phyloP scores from a whole-genome alignment of 441 rosid genomes.

The Erodium moschatum region DNA sequence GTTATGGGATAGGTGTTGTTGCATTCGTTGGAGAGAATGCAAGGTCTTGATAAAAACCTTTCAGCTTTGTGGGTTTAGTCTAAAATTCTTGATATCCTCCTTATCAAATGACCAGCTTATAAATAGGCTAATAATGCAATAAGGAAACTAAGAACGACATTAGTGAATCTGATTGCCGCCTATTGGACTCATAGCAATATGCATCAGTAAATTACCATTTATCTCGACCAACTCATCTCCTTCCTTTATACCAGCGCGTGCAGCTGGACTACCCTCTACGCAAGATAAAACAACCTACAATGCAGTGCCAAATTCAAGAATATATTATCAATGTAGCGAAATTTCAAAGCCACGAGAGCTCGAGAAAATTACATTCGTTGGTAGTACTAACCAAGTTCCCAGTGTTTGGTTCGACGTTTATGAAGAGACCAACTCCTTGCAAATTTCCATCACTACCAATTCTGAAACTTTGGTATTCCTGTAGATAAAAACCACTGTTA shows the following conservation, averaged over 20 bases:
- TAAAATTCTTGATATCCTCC: no score
- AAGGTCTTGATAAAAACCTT: no score
- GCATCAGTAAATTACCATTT: conserved; percentile 44
- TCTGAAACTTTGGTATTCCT: conserved; percentile 86
- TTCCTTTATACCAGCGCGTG: conserved; percentile 70
- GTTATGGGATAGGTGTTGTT: no score
- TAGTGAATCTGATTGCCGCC: no score
- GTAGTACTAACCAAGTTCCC: conserved; percentile 69
- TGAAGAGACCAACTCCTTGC: conserved; percentile 84
- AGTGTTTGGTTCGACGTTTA: conserved; percentile 57
- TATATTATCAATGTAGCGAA: background rate
- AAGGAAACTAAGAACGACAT: no score
- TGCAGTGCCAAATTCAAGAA: background rate
- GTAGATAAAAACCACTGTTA: conserved; percentile 16
- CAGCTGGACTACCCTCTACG: conserved; percentile 74
- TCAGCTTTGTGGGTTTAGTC: no score
- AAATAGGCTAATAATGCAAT: no score
- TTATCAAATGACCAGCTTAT: no score
- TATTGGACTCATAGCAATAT: background rate
- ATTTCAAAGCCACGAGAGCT: background rate
- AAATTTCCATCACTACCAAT: conserved; percentile 79
- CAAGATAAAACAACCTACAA: conserved; percentile 78
- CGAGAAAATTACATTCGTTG: background rate
- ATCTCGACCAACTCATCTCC: conserved; percentile 87
- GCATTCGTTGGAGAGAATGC: no score